Conservation (phyloP, 192 early-diverging fungal genomes). For the Umbelopsis sp. region DNA sequence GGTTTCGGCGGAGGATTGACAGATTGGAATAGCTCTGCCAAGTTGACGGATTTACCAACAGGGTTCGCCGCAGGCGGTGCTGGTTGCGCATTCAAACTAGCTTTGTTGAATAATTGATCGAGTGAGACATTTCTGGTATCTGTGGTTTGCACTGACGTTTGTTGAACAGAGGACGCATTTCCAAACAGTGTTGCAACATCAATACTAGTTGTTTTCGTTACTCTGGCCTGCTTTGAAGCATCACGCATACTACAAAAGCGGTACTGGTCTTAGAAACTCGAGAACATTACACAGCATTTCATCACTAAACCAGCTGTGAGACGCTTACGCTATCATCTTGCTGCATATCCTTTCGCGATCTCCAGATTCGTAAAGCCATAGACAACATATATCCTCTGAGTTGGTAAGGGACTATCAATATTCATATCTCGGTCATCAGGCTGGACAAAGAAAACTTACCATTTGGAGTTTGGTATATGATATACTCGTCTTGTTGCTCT, state of each 20-base stretch:
- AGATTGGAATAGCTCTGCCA: constrained; percentile 4
- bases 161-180: not conserved
- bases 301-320: not conserved
- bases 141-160: not conserved
- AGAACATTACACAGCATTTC: not conserved
- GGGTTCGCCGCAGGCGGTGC: not conserved
- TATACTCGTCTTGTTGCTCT: constrained; percentile 80
- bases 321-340: constrained; percentile 49
- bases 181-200: constrained; percentile 22
- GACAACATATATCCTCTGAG: constrained; percentile 64
- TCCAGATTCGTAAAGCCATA: constrained; percentile 78
- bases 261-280: not conserved
- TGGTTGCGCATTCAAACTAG: constrained; percentile 4
- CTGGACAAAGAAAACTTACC: constrained; percentile 49
- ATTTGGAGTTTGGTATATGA: constrained; percentile 74
- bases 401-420: not conserved
- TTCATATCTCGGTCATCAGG: not conserved
- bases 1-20: not conserved
- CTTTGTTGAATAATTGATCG: not conserved
- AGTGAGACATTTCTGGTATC: not conserved
- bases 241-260: not conserved
- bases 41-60: constrained; percentile 6
- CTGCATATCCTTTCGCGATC: constrained; percentile 67
- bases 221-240: not conserved
- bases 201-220: not conserved